Evolutionary conservation across 2,329 filamentous ascomycete species (phyloP).

Genomic region (Endoconidiophora laricicola): DNA sequence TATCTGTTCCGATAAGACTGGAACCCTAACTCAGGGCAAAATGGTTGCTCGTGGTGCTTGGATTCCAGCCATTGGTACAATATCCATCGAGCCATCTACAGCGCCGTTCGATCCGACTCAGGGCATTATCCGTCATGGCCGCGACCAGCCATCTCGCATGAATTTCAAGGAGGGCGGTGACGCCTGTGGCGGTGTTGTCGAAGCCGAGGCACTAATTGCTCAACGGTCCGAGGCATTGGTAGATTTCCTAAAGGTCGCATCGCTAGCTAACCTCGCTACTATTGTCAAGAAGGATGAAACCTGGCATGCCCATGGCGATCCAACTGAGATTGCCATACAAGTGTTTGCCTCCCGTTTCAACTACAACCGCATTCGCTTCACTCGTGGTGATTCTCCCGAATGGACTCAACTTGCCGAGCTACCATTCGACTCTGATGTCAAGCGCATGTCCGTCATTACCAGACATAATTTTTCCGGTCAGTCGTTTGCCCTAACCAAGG

Average conservation of each 20-base stretch:
- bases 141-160: conserved; percentile 24
- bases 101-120: conserved; percentile 40
- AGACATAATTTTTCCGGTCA: conserved; percentile 22
- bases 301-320: conserved; percentile 47
- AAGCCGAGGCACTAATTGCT: conserved; percentile 22
- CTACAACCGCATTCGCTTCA: conserved; percentile 37
- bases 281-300: conserved; percentile 27
- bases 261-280: conserved; percentile 37
- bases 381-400: conserved; percentile 29
- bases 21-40: conserved; percentile 45
- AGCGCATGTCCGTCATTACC: conserved; percentile 59
- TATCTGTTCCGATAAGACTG: conserved; percentile 39
- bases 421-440: conserved; percentile 55
- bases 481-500: conserved; percentile 35
- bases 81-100: conserved; percentile 36
- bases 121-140: conserved; percentile 29
- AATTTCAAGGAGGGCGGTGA: conserved; percentile 21
- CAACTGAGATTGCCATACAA: conserved; percentile 57
- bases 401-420: conserved; percentile 47
- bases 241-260: conserved; percentile 41
- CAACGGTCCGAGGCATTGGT: conserved; percentile 25
- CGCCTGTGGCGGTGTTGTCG: conserved; percentile 16
- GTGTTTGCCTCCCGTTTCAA: conserved; percentile 53
- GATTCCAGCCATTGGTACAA: conserved; percentile 40
- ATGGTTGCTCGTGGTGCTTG: conserved; percentile 47